A percentile compares a stretch with the other conserved stretches of the same genome.
phyloP scores from a whole-genome alignment of 345 rosid genomes.

The Passiflora organensis region DNA sequence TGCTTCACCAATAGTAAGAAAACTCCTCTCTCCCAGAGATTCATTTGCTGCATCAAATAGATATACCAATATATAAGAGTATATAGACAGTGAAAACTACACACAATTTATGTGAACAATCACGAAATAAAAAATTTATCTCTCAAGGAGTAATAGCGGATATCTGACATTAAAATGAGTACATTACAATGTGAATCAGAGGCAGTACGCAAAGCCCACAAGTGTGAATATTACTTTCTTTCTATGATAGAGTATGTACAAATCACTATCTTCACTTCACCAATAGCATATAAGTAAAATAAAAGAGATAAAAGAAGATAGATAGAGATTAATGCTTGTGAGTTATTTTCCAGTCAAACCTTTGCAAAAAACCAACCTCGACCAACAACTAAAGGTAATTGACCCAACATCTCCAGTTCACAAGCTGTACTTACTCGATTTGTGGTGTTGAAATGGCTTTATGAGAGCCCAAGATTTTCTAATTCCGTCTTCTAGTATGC shows the following conservation, averaged over 20 bases:
- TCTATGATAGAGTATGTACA: no score
- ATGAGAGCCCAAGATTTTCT: slow-evolving; percentile 67
- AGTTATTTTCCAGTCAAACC: background rate
- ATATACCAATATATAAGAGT: background rate
- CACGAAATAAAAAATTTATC: no score
- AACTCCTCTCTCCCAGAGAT: slow-evolving; percentile 40
- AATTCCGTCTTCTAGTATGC: slow-evolving; percentile 64
- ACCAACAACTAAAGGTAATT: background rate
- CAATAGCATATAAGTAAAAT: background rate
- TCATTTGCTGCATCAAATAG: slow-evolving; percentile 31
- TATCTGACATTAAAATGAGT: no score
- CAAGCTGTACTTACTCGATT: slow-evolving; percentile 28
- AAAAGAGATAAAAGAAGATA: background rate
- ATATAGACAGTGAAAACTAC: no score
- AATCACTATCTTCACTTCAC: no score
- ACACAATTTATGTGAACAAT: no score
- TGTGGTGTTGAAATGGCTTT: slow-evolving; percentile 32
- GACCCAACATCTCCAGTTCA: slow-evolving; percentile 4
- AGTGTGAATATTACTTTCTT: no score
- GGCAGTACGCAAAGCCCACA: no score
- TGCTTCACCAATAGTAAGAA: slow-evolving; percentile 53
- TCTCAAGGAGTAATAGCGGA: no score
- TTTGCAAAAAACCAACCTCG: background rate
- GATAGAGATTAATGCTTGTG: background rate
- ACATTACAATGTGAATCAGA: no score